Evolutionary conservation across 1,284 basidiomycete genomes (phyloP).

Genomic region (Rhodofomes roseus): DNA sequence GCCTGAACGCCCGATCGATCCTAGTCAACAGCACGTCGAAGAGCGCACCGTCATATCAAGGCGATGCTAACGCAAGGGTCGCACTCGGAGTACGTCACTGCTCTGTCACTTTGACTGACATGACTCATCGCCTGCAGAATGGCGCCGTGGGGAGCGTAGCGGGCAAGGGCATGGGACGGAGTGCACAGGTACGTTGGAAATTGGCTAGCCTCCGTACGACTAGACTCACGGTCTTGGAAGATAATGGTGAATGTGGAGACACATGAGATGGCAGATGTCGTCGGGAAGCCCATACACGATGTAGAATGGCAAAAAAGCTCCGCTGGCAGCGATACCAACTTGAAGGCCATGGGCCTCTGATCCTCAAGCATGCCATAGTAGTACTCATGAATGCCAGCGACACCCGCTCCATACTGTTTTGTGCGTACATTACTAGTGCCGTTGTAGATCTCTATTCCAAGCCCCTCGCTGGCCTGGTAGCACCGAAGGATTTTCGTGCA

Average conservation of each 20-base stretch:
- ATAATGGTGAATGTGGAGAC: not conserved
- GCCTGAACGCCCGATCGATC: conserved; percentile 4
- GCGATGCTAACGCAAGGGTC: not conserved
- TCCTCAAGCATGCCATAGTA: no score
- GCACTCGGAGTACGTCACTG: not conserved
- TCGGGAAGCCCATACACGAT: not conserved
- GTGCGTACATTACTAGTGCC: not conserved
- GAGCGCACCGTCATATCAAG: not conserved
- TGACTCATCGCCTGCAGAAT: not conserved
- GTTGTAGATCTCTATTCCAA: not conserved
- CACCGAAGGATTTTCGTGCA: no score
- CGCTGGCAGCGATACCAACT: not conserved
- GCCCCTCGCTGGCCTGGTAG: no score
- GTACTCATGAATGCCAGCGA: no score
- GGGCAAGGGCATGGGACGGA: not conserved
- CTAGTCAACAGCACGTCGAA: not conserved
- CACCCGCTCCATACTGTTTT: not conserved
- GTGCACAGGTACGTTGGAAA: not conserved
- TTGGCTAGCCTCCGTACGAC: not conserved
- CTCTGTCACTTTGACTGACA: not conserved
- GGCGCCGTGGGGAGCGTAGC: not conserved
- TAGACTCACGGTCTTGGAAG: not conserved
- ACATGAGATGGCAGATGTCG: not conserved
- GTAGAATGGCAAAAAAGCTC: not conserved
- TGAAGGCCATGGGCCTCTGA: not conserved